Evolutionary conservation across 306 rosid genomes (phyloP), one percentile per base, ranked within the genome.

Genomic region (Fagus sylvatica): DNA sequence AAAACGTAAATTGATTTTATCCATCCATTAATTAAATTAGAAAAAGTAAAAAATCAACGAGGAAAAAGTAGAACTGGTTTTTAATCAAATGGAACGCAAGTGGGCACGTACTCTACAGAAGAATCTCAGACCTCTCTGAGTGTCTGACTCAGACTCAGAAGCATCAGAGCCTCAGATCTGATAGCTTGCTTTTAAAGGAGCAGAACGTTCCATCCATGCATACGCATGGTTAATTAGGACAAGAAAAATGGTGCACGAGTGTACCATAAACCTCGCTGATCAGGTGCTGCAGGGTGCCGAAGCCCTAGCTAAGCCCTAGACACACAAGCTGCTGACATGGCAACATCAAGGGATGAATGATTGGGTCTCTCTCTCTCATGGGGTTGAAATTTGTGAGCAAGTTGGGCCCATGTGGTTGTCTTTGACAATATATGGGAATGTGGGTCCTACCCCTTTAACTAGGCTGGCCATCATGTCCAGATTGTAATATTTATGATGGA

Each of bases 151-250:
- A 39, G 56, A 39, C 12, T 36, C 49, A 39, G 33, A 43, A 19
- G 51, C 65, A 72, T 72, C 78, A 82, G 87, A 82, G 51, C 74
- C 10, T 79, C 83, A 82, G 85, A 62, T 74, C 77, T 80, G 87
- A 71, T 78, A 49, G 73, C 79, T 71, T 81, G 74, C 77, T 87
- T 81, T 80, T 80, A 51, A 74, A 75, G 81, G 54, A 78, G 84
- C 70, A 70, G 88, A 88, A 88, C 87, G 88, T 88, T 88, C 91
- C 86, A 85, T 85, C 91, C 91, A 88, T 88, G 89, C 91, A 88
- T 65, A 48, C 69, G 74, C 69, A 68, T 62, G 51, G 41, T 34
- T 22, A 32, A 61, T 56, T 78, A 73, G 68, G 61, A 71, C 75
- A 75, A 73, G 78, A 59, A 82, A 81, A 78, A 13, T 8, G 39